Conservation (phyloP, 2,329 filamentous ascomycete species). For the Fusarium sp. region DNA sequence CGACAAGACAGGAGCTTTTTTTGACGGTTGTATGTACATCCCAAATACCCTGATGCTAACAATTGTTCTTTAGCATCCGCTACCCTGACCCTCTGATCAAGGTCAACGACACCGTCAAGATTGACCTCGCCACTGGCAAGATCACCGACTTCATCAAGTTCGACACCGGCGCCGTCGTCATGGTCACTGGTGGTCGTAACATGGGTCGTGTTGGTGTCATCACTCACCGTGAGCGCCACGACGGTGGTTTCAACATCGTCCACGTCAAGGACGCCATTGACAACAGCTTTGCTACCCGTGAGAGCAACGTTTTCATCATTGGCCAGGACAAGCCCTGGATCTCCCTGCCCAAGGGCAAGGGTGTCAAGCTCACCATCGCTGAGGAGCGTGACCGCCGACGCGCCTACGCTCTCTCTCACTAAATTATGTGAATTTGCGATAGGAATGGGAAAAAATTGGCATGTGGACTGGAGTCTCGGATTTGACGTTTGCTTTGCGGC, state of each 20-base stretch:
- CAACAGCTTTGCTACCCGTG: slow-evolving; percentile 99
- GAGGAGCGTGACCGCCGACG: slow-evolving; percentile 99
- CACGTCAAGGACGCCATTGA: slow-evolving; percentile 99
- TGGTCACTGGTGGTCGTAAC: slow-evolving; percentile 99
- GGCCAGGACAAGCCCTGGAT: slow-evolving; percentile 99
- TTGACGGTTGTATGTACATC: slow-evolving; percentile 66
- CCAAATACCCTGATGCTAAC: slow-evolving; percentile 54
- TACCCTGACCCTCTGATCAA: slow-evolving; percentile 99
- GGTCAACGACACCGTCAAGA: slow-evolving; percentile 99
- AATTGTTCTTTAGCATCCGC: slow-evolving; percentile 77
- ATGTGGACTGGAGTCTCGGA: slow-evolving; percentile 56
- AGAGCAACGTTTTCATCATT: slow-evolving; percentile 99
- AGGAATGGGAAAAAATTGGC: slow-evolving; percentile 47
- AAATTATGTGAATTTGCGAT: slow-evolving; percentile 50
- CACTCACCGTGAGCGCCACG: slow-evolving; percentile 99
- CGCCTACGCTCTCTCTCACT: slow-evolving; percentile 67
- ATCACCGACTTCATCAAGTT: slow-evolving; percentile 98
- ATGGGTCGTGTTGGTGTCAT: slow-evolving; percentile 99
- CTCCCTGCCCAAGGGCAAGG: slow-evolving; percentile 99
- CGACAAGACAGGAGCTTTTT: slow-evolving; percentile 52
- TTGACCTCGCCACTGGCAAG: slow-evolving; percentile 96
- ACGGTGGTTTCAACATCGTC: slow-evolving; percentile 99
- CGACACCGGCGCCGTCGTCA: slow-evolving; percentile 97
- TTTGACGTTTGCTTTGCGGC: slow-evolving; percentile 53
- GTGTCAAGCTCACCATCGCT: slow-evolving; percentile 99